A percentile compares a stretch with the other conserved stretches of the same genome.
Conservation (phyloP, 1,139 yeast species). For the Saccharomyces uvarum region DNA sequence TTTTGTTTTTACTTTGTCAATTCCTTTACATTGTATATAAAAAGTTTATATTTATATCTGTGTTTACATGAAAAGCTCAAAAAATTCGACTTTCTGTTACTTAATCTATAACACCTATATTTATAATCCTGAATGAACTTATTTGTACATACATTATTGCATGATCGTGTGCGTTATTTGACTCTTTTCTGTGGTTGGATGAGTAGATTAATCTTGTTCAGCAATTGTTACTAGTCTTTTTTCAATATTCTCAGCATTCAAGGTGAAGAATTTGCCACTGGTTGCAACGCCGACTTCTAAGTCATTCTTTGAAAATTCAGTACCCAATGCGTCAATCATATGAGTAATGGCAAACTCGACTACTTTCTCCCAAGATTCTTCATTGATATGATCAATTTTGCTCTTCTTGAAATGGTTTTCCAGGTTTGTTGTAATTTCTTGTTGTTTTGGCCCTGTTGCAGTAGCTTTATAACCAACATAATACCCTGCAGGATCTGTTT, state of each 20-base stretch:
- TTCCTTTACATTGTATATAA: not conserved
- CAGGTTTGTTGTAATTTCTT: constrained; percentile 82
- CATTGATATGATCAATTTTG: constrained; percentile 24
- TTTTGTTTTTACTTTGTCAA: not conserved
- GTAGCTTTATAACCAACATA: constrained; percentile 87
- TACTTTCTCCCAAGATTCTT: constrained; percentile 82
- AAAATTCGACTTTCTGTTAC: not conserved
- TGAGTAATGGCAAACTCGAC: constrained; percentile 86
- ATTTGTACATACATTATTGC: not conserved
- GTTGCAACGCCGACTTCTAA: constrained; percentile 89
- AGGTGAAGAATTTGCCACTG: constrained; percentile 53
- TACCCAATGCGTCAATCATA: constrained; percentile 76
- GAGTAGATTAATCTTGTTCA: constrained; percentile 64
- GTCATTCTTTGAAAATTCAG: constrained; percentile 89
- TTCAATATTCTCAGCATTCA: constrained; percentile 82
- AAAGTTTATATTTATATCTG: not conserved
- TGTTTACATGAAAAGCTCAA: not conserved
- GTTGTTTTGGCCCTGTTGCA: constrained; percentile 95
- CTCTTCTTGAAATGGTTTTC: constrained; percentile 79
- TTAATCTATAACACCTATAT: not conserved
- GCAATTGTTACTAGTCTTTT: constrained; percentile 90
- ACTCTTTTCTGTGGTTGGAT: not conserved
- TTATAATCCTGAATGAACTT: not conserved
- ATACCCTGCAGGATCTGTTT: constrained; percentile 97
- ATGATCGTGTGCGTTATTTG: not conserved